Percentiles rank a stretch among this genome's conserved stretches.
These are phyloP conservation scores for Fusarium sp. DNA, from an alignment of 2,329 filamentous ascomycete species.

Conservation along the genomic window DNA sequence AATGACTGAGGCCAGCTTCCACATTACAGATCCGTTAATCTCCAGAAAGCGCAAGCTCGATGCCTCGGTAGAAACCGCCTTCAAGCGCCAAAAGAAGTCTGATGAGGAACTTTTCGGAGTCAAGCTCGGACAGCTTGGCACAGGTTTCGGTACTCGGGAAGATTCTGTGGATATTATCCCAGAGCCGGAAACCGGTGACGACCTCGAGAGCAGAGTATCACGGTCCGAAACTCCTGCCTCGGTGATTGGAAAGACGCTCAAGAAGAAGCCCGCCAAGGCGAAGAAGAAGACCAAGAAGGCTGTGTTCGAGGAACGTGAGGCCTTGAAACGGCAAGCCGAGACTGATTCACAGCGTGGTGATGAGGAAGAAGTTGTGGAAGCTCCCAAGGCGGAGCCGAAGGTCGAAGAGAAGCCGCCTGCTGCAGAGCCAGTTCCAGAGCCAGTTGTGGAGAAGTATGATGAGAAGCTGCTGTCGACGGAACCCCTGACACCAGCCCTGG, in stretches of 20 bases:
- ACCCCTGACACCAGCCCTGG: constrained; percentile 55
- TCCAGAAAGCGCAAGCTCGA: constrained; percentile 78
- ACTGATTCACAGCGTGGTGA: constrained; percentile 52
- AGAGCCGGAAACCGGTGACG: constrained; percentile 57
- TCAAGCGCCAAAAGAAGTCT: constrained; percentile 81
- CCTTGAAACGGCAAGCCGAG: constrained; percentile 64
- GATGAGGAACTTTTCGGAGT: constrained; percentile 81
- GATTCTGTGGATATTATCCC: constrained; percentile 60
- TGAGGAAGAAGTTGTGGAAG: constrained; percentile 49
- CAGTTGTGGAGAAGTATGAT: constrained; percentile 59
- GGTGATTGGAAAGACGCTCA: constrained; percentile 57
- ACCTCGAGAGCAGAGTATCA: constrained; percentile 52
- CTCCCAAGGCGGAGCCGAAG: constrained; percentile 23
- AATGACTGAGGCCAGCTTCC: constrained; percentile 76
- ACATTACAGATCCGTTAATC: constrained; percentile 63
- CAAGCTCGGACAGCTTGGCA: constrained; percentile 61
- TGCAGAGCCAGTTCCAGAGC: constrained; percentile 47
- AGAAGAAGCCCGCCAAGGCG: constrained; percentile 63
- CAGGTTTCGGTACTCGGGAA: constrained; percentile 56
- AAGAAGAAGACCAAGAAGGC: constrained; percentile 85
- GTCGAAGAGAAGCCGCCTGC: constrained; percentile 39
- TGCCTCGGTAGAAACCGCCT: constrained; percentile 68
- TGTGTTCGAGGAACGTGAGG: constrained; percentile 71
- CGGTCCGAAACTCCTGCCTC: constrained; percentile 58
- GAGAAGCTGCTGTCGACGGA: constrained; percentile 60